Evolutionary conservation across 805 yeast genomes (phyloP), one percentile per base, ranked within the genome.

Genomic region (Zygoascus tannicola): DNA sequence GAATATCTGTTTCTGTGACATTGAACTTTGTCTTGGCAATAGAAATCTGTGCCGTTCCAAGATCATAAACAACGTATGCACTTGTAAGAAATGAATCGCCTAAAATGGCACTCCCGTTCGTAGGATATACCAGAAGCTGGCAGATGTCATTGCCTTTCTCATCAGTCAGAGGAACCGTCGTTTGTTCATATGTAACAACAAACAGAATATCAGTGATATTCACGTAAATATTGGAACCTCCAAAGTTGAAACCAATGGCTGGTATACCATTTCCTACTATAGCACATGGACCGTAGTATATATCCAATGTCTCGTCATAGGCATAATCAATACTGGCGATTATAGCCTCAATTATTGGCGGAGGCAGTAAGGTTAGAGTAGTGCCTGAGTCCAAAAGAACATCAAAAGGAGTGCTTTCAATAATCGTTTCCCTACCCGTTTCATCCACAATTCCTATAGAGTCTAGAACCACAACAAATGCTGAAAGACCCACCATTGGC

Each of bases 41-140:
- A n/a, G n/a, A n/a, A n/a, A n/a, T n/a, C n/a, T n/a, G 79, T 81
- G 8, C 78, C 70, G n/a, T n/a, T 26, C 30, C 30, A 8, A 26
- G 12, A 12, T 26, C 30, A 12, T 26, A 26, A 26, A 8, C 7
- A 12, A 26, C 30, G 12, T 26, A 26, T 8, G 12, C 30, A 12
- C 30, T 26, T 26, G 10, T 7, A 7, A 26, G 12, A 26, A 26
- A 26, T 12, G 30, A 12, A 12, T 26, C 12, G 12, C 30, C 30
- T 26, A 26, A 12, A 26, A 26, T 26, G 12, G 30, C 10, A 12
- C 30, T 26, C 12, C 30, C 30, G 30, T 7, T 8, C 10, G 30
- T 8, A 26, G 30, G 30, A 26, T 8, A 8, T 8, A 26, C 30
- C 12, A 7, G 7, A 8, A 26, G 30, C 10, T 8, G 10, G 12